Evolutionary conservation across 2,329 filamentous ascomycete species (phyloP).

Genomic region (Verticillium longisporum): DNA sequence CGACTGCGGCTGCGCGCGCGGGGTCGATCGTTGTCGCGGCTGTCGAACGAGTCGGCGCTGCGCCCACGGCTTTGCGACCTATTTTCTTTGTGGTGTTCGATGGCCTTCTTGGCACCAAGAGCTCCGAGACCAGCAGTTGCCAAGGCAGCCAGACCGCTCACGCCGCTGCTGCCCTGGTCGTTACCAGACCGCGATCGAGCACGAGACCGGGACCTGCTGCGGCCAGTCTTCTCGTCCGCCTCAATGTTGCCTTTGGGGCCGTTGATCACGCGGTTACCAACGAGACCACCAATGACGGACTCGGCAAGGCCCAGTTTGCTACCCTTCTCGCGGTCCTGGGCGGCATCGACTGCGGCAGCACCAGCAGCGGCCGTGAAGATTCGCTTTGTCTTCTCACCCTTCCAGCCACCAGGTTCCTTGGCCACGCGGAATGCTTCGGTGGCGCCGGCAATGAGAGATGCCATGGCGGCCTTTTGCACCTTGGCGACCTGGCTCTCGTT

Average conservation of each 20-base stretch:
- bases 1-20: conserved; percentile 48
- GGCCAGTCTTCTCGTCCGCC: conserved; percentile 50
- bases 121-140: conserved; percentile 57
- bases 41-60: conserved; percentile 40
- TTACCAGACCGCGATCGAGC: conserved; percentile 46
- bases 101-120: conserved; percentile 53
- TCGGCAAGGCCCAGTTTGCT: conserved; percentile 81
- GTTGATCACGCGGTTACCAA: conserved; percentile 80
- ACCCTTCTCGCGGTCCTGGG: conserved; percentile 62
- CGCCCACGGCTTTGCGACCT: conserved; percentile 50
- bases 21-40: conserved; percentile 11
- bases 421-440: conserved; percentile 87
- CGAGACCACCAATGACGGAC: conserved; percentile 80
- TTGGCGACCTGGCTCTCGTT: conserved; percentile 57
- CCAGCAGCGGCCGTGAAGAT: conserved; percentile 81
- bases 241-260: conserved; percentile 64
- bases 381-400: conserved; percentile 84
- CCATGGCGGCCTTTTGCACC: conserved; percentile 82
- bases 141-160: conserved; percentile 51
- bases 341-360: conserved; percentile 79
- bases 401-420: conserved; percentile 84
- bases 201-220: conserved; percentile 64
- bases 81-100: conserved; percentile 25
- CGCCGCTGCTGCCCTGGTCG: conserved; percentile 34
- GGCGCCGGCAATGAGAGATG: conserved; percentile 81